phyloP scores from a whole-genome alignment of 202 grass and related monocot species.

The Saccharum hybrid region DNA sequence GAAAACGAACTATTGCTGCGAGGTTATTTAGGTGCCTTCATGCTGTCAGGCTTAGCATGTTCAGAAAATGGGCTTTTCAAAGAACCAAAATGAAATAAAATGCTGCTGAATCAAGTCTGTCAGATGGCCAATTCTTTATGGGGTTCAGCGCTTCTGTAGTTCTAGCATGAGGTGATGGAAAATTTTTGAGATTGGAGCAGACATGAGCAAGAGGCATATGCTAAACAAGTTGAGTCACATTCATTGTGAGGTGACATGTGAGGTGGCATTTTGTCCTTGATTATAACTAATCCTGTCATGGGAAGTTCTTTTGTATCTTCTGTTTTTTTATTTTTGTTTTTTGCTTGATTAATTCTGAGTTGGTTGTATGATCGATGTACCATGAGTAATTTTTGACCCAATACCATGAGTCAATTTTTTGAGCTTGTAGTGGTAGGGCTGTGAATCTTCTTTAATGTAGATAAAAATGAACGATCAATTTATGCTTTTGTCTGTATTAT shows the following conservation, averaged over 20 bases:
- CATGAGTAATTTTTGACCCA: background rate
- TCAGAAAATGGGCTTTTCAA: background rate
- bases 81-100: background rate
- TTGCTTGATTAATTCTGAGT: conserved; percentile 11
- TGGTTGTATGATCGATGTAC: background rate
- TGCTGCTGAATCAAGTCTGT: background rate
- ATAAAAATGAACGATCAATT: background rate
- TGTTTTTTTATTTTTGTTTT: background rate
- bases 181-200: no score
- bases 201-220: no score
- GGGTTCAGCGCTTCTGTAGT: background rate
- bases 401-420: background rate
- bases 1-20: background rate
- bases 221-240: background rate
- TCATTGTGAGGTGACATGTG: background rate
- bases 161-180: no score
- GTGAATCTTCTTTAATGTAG: background rate
- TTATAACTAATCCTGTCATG: background rate
- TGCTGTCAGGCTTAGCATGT: background rate
- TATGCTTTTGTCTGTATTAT: background rate
- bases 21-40: background rate
- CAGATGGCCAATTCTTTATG: background rate
- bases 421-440: background rate
- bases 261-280: background rate
- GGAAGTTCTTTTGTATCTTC: background rate